These are phyloP conservation scores for Diutina catenulata DNA, from an alignment of 1,139 yeast genomes.

Conservation along the genomic window DNA sequence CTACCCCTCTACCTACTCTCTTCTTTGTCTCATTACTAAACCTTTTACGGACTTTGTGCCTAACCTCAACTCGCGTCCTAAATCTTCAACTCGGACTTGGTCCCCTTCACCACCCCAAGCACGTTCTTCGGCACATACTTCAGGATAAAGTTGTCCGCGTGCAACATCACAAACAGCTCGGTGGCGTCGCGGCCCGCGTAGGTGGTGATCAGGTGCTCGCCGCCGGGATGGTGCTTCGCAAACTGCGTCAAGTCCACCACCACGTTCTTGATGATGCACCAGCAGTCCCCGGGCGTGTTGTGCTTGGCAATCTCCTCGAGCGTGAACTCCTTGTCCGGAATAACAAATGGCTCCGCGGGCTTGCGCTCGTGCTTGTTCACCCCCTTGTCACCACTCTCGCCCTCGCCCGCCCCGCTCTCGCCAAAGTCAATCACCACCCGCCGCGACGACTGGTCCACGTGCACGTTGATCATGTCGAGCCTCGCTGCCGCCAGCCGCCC, in stretches of 20 bases:
- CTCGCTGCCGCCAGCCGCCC: neutral
- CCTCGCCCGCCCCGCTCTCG: neutral
- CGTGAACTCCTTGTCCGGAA: slow-evolving; percentile 34
- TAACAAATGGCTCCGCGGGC: slow-evolving; percentile 6
- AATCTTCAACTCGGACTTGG: slow-evolving; percentile 25
- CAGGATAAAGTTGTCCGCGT: slow-evolving; percentile 41
- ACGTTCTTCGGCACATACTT: slow-evolving; percentile 37
- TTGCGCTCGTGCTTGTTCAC: neutral
- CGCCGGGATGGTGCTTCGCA: slow-evolving; percentile 81
- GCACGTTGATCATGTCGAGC: slow-evolving; percentile 1
- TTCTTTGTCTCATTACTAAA: too few species aligned
- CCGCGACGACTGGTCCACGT: neutral
- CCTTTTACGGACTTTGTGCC: too few species aligned
- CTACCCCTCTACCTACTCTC: too few species aligned
- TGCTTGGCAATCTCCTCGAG: slow-evolving; percentile 54
- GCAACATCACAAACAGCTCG: slow-evolving; percentile 57
- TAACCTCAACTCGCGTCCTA: too few species aligned
- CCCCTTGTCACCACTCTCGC: neutral
- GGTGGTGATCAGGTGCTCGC: slow-evolving; percentile 54
- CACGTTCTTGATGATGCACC: slow-evolving; percentile 79
- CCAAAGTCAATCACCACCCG: neutral
- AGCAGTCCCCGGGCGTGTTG: slow-evolving; percentile 53
- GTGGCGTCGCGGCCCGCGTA: slow-evolving; percentile 93
- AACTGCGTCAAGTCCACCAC: slow-evolving; percentile 80
- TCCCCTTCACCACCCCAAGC: slow-evolving; percentile 39